Percentiles rank a stretch among this genome's conserved stretches.
phyloP scores from a whole-genome alignment of 805 yeast genomes.

The Candida nitratophila region DNA sequence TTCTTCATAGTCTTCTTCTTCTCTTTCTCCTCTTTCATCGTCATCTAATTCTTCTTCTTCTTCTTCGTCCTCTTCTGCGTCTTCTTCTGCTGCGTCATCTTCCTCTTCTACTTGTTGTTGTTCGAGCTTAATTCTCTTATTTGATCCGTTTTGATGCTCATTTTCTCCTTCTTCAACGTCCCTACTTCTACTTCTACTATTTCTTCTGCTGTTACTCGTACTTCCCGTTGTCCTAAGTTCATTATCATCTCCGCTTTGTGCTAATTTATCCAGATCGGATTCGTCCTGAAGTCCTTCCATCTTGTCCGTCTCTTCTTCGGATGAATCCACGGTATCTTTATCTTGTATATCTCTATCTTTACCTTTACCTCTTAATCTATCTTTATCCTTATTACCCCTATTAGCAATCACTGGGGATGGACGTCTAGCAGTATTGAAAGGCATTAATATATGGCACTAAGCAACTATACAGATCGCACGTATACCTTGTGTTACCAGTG shows the following conservation, averaged over 20 bases:
- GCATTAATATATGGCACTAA: too few relatives aligned
- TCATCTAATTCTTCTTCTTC: conserved; percentile 18
- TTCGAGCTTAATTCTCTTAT: conserved; percentile 11
- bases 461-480: too few relatives aligned
- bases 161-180: conserved; percentile 11
- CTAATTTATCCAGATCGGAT: conserved; percentile 39
- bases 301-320: conserved; percentile 90
- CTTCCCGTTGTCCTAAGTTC: conserved; percentile 7
- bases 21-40: conserved; percentile 20
- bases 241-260: conserved; percentile 23
- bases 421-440: background rate
- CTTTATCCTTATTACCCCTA: background rate
- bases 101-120: conserved; percentile 4
- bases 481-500: too few relatives aligned
- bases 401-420: background rate
- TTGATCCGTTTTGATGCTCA: conserved; percentile 1
- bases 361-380: background rate
- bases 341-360: conserved; percentile 21
- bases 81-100: conserved; percentile 5
- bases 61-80: conserved; percentile 12
- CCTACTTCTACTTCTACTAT: conserved; percentile 3
- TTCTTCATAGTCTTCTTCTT: conserved; percentile 18
- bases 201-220: conserved; percentile 1
- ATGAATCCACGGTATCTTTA: conserved; percentile 51
- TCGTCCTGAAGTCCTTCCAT: conserved; percentile 58